Evolutionary conservation across 306 rosid species (phyloP).

Genomic region (Lathyrus sativus): DNA sequence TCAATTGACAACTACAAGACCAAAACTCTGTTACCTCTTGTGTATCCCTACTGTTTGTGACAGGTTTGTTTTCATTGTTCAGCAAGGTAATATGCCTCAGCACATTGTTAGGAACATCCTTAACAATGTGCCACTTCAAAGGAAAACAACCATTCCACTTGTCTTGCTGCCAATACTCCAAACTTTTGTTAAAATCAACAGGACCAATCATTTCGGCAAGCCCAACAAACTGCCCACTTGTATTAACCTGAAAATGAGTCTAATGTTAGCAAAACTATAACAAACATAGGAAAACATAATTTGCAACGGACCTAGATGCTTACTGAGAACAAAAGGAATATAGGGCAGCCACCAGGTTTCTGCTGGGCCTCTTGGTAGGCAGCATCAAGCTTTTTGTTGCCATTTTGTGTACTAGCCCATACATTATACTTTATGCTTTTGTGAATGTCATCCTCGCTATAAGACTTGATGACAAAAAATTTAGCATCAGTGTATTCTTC

Average conservation of each 20-base stretch:
- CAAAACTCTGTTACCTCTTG: constrained; percentile 67
- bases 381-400: constrained; percentile 95
- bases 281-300: neutral
- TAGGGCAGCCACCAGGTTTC: constrained; percentile 73
- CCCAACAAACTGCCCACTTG: constrained; percentile 98
- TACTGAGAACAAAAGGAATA: constrained; percentile 87
- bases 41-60: constrained; percentile 94
- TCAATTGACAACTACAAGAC: neutral
- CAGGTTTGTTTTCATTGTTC: constrained; percentile 96
- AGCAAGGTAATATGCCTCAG: constrained; percentile 89
- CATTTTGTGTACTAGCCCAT: constrained; percentile 98
- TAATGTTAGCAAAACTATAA: constrained; percentile 10
- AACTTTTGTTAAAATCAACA: constrained; percentile 81
- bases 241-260: constrained; percentile 64
- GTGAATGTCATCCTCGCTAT: constrained; percentile 96
- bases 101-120: constrained; percentile 93
- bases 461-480: constrained; percentile 82
- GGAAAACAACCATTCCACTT: constrained; percentile 99
- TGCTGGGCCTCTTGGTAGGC: constrained; percentile 93
- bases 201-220: constrained; percentile 96
- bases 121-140: constrained; percentile 91
- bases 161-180: constrained; percentile 99
- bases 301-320: constrained; percentile 18
- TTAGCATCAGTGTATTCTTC: constrained; percentile 75
- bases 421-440: constrained; percentile 94